Evolutionary conservation across 2,329 filamentous ascomycete genomes (phyloP).

Genomic region (Colletotrichum liaoningense): DNA sequence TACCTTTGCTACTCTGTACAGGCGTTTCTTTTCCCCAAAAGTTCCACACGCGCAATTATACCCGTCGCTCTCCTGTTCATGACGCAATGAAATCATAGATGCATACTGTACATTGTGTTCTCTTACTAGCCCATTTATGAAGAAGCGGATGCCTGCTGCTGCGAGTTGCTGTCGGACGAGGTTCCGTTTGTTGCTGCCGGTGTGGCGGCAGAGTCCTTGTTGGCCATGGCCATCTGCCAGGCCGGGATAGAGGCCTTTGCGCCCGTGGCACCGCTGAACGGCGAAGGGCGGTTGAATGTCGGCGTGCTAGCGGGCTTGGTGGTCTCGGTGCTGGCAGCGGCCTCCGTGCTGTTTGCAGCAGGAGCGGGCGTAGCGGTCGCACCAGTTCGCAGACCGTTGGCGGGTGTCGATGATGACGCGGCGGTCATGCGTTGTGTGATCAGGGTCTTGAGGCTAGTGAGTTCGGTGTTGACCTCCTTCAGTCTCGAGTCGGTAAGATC

Average conservation of each 20-base stretch:
- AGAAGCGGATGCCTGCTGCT: slow-evolving; percentile 25
- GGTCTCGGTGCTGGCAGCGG: slow-evolving; percentile 44
- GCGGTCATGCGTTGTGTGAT: slow-evolving; percentile 72
- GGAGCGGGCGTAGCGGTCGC: slow-evolving; percentile 37
- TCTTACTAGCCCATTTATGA: not conserved
- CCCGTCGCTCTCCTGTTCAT: not conserved
- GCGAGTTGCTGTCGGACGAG: slow-evolving; percentile 34
- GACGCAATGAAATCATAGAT: not conserved
- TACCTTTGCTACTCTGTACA: not conserved
- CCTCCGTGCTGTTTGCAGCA: slow-evolving; percentile 39
- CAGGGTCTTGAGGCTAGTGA: slow-evolving; percentile 92
- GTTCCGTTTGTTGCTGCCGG: slow-evolving; percentile 42
- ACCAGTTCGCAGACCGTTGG: slow-evolving; percentile 41
- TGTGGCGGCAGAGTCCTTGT: slow-evolving; percentile 51
- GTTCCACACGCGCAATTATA: slow-evolving; percentile 1
- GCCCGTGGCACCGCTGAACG: slow-evolving; percentile 54
- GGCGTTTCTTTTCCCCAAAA: not conserved
- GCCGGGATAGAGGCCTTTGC: slow-evolving; percentile 78
- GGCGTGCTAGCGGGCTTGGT: slow-evolving; percentile 45
- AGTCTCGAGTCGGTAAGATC: slow-evolving; percentile 83
- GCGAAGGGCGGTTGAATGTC: slow-evolving; percentile 41
- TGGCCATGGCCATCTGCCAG: slow-evolving; percentile 81
- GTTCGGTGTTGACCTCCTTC: slow-evolving; percentile 85
- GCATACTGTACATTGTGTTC: not conserved
- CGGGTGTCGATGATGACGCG: slow-evolving; percentile 40